Base-by-base conservation (phyloP, 2,329 filamentous ascomycete species). In the Phoma herbarum region DNA sequence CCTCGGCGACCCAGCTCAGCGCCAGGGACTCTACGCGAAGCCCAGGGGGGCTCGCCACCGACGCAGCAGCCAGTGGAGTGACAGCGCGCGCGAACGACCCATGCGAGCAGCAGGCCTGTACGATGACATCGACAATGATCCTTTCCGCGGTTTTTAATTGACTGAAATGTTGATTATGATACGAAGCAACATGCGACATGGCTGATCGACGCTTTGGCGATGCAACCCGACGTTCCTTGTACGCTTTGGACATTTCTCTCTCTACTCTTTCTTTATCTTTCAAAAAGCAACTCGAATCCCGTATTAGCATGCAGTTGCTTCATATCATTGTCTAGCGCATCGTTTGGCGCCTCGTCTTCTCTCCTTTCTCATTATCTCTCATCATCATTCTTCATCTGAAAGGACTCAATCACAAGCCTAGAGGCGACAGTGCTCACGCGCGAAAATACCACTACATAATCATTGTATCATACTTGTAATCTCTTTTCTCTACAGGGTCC, bases 1-100 rank as follows among this genome's bases (percentile, higher is more conserved):
- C 26, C 56, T 77, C 4, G 67, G 67, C 7, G 73, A 74, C 25
- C 56, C 63, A 9, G 64, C 60, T 35, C 59, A 63, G 28, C 49
- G 58, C 18, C 51, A 52, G 29, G 59, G 55, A 18, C 54, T 65
- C n/a, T 28, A 49, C 29, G 53, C 61, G 14, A 63, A 66, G 37
- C 46, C 67, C 25, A 67, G 66, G n/a, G 65, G 69, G 52, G 66
- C 67, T 5, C 70, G 73, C 42, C 70, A 75, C 42, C 66, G 70
- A 14, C 65, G 67, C 26, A 75, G 72, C 51, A 77, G 74, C 57
- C 75, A 77, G 55, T 77, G 74, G 74, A 77, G 75, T 52, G 62
- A 65, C 31, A 73, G 67, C 44, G 74, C 73, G 22, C 72, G 71
- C 26, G 75, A 76, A 25, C 61, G 59, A 18, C 59, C 63, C 5